Percentiles rank a stretch among this genome's conserved stretches.
Evolutionary conservation across 1,284 basidiomycete genomes (phyloP).

Genomic region (Leccinum solheimii): DNA sequence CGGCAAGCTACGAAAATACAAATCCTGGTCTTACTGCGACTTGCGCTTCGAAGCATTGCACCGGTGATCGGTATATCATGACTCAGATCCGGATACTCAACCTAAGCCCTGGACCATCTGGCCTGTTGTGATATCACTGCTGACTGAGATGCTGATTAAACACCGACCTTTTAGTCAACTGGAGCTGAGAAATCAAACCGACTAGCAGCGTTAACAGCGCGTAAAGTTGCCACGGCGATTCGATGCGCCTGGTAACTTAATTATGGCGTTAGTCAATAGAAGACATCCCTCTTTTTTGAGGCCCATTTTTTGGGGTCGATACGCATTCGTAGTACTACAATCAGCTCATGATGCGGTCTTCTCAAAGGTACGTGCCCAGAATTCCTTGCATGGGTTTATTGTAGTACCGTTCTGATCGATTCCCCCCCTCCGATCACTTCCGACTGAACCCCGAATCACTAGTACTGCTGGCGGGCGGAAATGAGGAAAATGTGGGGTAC

Average conservation of each 20-base stretch:
- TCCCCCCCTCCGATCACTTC: not conserved
- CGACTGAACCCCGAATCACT: not conserved
- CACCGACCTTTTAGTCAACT: not conserved
- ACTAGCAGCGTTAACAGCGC: not conserved
- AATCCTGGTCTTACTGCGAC: too few relatives aligned
- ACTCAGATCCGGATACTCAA: too few relatives aligned
- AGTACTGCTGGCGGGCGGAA: not conserved
- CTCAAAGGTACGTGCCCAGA: too few relatives aligned
- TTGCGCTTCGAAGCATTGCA: too few relatives aligned
- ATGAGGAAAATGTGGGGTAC: not conserved
- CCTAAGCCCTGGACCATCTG: not conserved
- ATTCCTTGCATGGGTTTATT: not conserved
- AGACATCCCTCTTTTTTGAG: not conserved
- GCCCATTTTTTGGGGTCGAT: not conserved
- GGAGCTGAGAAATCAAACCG: not conserved
- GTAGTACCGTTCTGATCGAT: not conserved
- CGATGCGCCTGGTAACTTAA: not conserved
- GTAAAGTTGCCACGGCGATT: not conserved
- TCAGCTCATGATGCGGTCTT: not conserved
- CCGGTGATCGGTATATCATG: too few relatives aligned
- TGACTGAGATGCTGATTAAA: conserved; percentile 14
- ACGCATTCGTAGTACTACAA: not conserved
- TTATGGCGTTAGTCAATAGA: not conserved
- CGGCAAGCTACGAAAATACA: not conserved
- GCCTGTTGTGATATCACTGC: not conserved